A percentile compares a stretch with the other conserved stretches of the same genome.
Evolutionary conservation across 2,329 filamentous ascomycete genomes (phyloP).

Genomic region (Raffaelea ambrosiae): DNA sequence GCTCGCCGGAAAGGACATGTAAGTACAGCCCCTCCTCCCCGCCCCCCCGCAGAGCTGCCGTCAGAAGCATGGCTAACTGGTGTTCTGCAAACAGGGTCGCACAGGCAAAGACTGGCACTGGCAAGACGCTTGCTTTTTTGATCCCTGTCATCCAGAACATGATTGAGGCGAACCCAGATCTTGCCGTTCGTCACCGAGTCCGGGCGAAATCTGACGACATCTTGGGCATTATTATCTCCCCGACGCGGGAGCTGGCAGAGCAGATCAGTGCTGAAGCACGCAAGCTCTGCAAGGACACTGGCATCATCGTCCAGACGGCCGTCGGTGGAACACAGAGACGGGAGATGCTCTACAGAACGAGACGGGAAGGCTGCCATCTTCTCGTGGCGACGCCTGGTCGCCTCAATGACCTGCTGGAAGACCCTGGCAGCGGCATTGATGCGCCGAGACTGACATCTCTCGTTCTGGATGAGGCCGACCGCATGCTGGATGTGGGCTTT

Average conservation of each 20-base stretch:
- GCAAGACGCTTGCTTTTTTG: conserved; percentile 92
- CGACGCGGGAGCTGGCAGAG: conserved; percentile 71
- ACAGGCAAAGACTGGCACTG: conserved; percentile 93
- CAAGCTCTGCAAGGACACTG: conserved; percentile 56
- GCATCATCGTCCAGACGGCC: conserved; percentile 62
- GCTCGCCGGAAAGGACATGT: conserved; percentile 76
- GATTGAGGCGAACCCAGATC: conserved; percentile 51
- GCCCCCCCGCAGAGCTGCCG: too few species aligned
- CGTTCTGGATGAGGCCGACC: conserved; percentile 93
- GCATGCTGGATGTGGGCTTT: conserved; percentile 95
- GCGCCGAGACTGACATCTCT: conserved; percentile 78
- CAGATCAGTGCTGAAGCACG: conserved; percentile 75
- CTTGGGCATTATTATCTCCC: conserved; percentile 64
- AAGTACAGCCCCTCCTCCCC: too few species aligned
- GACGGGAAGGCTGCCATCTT: conserved; percentile 72
- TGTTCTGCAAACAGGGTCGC: conserved; percentile 55
- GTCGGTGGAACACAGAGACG: conserved; percentile 84
- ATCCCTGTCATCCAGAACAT: conserved; percentile 78
- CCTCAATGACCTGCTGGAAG: conserved; percentile 69
- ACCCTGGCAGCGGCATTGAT: conserved; percentile 51
- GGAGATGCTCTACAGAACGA: conserved; percentile 57
- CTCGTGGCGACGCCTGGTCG: conserved; percentile 87
- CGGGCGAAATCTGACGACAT: conserved; percentile 41
- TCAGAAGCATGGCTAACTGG: not conserved
- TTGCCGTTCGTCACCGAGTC: conserved; percentile 36